Percentiles rank a stretch among this genome's conserved stretches.
These are phyloP conservation scores for Claviceps pazoutovae DNA, from an alignment of 2,329 filamentous ascomycete species.

Conservation along the genomic window DNA sequence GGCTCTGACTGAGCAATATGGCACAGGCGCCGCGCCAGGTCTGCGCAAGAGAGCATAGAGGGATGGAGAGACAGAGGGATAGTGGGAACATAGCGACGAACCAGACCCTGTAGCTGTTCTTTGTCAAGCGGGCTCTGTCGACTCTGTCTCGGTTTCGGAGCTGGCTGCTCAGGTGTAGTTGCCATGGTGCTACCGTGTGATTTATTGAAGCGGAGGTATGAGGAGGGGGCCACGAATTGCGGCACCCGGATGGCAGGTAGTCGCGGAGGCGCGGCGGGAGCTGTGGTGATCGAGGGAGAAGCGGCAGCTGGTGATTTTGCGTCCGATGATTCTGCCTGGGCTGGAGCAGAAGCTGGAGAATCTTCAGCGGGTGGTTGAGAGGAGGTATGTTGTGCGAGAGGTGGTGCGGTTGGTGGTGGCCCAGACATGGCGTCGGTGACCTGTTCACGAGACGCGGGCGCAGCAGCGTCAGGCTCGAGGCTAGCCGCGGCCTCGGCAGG, in stretches of 20 bases:
- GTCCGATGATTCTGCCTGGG: not conserved
- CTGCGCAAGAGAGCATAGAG: not conserved
- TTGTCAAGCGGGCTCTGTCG: constrained; percentile 50
- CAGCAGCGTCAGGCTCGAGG: constrained; percentile 4
- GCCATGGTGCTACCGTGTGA: constrained; percentile 22
- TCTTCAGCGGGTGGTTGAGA: not conserved
- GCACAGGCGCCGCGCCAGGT: not conserved
- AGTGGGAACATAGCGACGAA: constrained; percentile 18
- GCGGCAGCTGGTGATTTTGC: not conserved
- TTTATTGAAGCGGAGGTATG: constrained; percentile 35
- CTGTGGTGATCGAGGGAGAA: not conserved
- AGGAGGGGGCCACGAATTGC: constrained; percentile 46
- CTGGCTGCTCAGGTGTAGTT: constrained; percentile 8
- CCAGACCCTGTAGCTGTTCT: constrained; percentile 67
- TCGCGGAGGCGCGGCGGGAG: constrained; percentile 4
- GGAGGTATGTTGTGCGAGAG: constrained; percentile 1
- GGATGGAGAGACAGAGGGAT: not conserved
- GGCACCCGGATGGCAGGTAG: constrained; percentile 24
- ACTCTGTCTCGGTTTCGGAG: constrained; percentile 8
- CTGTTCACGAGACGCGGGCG: constrained; percentile 9
- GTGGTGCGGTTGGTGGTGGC: constrained; percentile 4
- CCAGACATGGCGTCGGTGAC: constrained; percentile 6
- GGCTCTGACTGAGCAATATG: not conserved
- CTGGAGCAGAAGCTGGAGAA: not conserved
- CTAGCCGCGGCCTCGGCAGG: constrained; percentile 3